A percentile compares a stretch with the other conserved stretches of the same genome.
phyloP scores from a whole-genome alignment of 2,329 filamentous ascomycete species.

The Teratosphaeria destructans region DNA sequence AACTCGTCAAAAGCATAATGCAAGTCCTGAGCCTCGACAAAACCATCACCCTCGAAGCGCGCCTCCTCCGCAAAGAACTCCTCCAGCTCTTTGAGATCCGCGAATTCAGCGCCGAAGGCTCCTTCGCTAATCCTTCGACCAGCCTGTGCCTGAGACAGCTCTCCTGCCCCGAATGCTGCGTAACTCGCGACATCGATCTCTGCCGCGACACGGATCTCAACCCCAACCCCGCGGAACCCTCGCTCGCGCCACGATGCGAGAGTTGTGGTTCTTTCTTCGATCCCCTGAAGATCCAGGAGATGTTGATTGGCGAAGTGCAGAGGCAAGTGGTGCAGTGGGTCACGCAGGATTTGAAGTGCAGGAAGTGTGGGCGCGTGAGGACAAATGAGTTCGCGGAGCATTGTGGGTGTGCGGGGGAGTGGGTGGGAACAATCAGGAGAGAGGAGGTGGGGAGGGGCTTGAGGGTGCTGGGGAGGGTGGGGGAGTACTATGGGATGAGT shows the following conservation, averaged over 20 bases:
- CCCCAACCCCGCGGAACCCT: constrained; percentile 37
- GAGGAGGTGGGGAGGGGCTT: constrained; percentile 56
- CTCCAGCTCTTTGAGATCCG: constrained; percentile 85
- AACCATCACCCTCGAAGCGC: constrained; percentile 77
- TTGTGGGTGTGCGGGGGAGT: constrained; percentile 82
- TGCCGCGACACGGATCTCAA: constrained; percentile 74
- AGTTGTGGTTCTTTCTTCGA: constrained; percentile 70
- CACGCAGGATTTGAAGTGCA: constrained; percentile 83
- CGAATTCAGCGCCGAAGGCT: constrained; percentile 82
- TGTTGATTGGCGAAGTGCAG: constrained; percentile 66
- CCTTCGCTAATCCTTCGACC: constrained; percentile 75
- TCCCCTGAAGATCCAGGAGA: constrained; percentile 72
- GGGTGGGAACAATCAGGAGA: constrained; percentile 61
- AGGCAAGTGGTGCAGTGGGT: constrained; percentile 68
- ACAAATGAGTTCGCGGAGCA: constrained; percentile 95
- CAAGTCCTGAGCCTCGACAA: constrained; percentile 87
- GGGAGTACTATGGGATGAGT: constrained; percentile 55
- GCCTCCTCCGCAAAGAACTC: constrained; percentile 78
- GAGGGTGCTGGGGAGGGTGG: constrained; percentile 62
- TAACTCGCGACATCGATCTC: constrained; percentile 78
- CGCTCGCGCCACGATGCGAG: constrained; percentile 43
- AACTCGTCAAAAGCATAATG: constrained; percentile 87
- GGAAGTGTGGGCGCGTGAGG: constrained; percentile 54
- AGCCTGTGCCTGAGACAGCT: constrained; percentile 63
- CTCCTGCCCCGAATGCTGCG: constrained; percentile 82